phyloP scores from a whole-genome alignment of 495 filamentous ascomycete species.

The Aspergillus kassunensis region DNA sequence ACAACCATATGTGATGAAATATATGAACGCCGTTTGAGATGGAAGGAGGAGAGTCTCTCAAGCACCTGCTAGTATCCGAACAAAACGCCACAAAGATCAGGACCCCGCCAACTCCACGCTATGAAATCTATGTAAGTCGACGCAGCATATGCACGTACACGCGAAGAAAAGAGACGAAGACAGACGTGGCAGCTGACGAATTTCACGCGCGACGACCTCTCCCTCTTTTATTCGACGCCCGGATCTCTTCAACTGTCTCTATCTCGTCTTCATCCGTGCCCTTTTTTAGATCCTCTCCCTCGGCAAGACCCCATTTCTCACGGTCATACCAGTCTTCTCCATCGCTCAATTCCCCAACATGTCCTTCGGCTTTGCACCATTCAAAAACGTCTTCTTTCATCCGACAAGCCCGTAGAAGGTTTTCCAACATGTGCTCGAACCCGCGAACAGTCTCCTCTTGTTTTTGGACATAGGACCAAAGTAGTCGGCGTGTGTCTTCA shows the following conservation, averaged over 20 bases:
- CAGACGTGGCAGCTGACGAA: background rate
- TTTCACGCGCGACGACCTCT: conserved; percentile 35
- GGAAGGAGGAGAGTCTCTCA: background rate
- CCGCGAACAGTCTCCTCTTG: conserved; percentile 92
- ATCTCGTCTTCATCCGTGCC: conserved; percentile 90
- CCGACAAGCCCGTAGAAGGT: conserved; percentile 70
- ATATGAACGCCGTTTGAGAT: background rate
- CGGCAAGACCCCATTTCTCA: conserved; percentile 77
- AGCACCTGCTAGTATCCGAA: background rate
- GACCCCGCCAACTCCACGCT: conserved; percentile 23
- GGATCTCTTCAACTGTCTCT: conserved; percentile 65
- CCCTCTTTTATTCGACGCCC: conserved; percentile 67
- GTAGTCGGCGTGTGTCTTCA: conserved; percentile 77
- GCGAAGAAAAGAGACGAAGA: conserved; percentile 2
- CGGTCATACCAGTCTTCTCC: conserved; percentile 96
- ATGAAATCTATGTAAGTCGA: conserved; percentile 10
- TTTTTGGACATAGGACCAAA: conserved; percentile 87
- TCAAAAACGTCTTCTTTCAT: conserved; percentile 74
- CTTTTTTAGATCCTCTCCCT: conserved; percentile 75
- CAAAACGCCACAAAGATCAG: no score
- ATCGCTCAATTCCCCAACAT: conserved; percentile 81
- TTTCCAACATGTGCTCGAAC: conserved; percentile 68
- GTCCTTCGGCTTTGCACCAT: conserved; percentile 87
- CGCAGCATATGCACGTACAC: background rate
- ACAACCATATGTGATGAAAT: background rate